These are phyloP conservation scores for Fusarium sacchari DNA, from an alignment of 2,329 filamentous ascomycete species.

Conservation along the genomic window DNA sequence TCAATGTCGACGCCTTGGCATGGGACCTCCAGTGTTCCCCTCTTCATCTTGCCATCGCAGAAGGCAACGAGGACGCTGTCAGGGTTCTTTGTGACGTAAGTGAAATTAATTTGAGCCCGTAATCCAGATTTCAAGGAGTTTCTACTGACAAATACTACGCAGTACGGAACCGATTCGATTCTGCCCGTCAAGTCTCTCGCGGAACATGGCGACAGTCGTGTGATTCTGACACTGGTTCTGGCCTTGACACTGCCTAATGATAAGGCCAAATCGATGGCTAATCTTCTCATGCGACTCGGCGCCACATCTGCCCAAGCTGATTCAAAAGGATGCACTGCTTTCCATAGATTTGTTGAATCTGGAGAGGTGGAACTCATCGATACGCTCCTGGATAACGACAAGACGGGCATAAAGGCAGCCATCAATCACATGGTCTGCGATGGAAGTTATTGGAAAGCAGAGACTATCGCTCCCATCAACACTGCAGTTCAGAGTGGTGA, in stretches of 20 bases:
- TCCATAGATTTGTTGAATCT: conserved; percentile 71
- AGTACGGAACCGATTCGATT: conserved; percentile 81
- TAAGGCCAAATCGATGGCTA: conserved; percentile 72
- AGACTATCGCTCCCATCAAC: conserved; percentile 62
- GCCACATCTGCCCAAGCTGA: conserved; percentile 81
- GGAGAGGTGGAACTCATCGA: conserved; percentile 61
- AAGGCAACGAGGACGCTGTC: conserved; percentile 75
- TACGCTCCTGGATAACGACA: conserved; percentile 64
- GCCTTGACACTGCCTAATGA: conserved; percentile 70
- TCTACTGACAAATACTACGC: conserved; percentile 41
- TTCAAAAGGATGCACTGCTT: conserved; percentile 67
- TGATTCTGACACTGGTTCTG: conserved; percentile 77
- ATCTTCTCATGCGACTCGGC: conserved; percentile 73
- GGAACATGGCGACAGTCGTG: conserved; percentile 62
- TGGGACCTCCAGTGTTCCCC: conserved; percentile 82
- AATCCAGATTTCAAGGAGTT: neutral
- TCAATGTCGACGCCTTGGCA: conserved; percentile 79
- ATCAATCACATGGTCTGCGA: conserved; percentile 71
- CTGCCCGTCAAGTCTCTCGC: conserved; percentile 75
- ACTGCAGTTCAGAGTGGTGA: conserved; percentile 67
- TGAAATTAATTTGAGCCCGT: neutral
- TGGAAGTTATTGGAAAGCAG: conserved; percentile 47
- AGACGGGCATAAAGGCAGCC: conserved; percentile 68
- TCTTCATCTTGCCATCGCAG: conserved; percentile 81
- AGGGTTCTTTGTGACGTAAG: conserved; percentile 71